Percentiles rank a stretch among this genome's conserved stretches.
phyloP scores from a whole-genome alignment of 164 flowering plant genomes.

The Kalanchoe fedtschenkoi region DNA sequence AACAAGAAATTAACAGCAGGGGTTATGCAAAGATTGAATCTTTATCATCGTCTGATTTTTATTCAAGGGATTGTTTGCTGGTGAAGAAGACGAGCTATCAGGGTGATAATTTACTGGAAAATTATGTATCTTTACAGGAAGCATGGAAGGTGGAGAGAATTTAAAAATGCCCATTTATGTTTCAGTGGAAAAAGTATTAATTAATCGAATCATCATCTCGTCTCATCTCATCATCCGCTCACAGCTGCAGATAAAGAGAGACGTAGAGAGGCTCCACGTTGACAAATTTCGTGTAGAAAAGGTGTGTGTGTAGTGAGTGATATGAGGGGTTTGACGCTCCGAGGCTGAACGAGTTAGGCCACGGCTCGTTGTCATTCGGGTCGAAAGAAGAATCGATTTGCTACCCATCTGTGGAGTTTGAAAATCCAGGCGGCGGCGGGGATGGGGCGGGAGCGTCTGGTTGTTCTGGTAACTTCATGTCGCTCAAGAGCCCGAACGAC shows the following conservation, averaged over 20 bases:
- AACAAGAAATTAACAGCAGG: background rate
- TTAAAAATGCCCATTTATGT: conserved; percentile 43
- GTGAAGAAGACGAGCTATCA: too few species aligned
- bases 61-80: too few species aligned
- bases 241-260: conserved; percentile 16
- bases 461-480: conserved; percentile 3
- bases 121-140: conserved; percentile 24
- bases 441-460: conserved; percentile 13
- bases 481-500: conserved; percentile 20
- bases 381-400: conserved; percentile 22
- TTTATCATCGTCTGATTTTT: too few species aligned
- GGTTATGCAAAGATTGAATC: background rate
- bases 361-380: conserved; percentile 37
- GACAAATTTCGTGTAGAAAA: conserved; percentile 85
- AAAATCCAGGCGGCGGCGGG: conserved; percentile 17
- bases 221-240: too few species aligned
- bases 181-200: conserved; percentile 19
- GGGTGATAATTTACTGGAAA: background rate
- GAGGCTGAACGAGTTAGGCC: conserved; percentile 25
- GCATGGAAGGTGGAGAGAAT: conserved; percentile 65
- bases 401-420: conserved; percentile 19
- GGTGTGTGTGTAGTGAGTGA: conserved; percentile 69
- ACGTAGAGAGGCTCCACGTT: too few species aligned
- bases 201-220: too few species aligned
- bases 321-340: conserved; percentile 32